phyloP scores from a whole-genome alignment of 31 red algal genomes.

The Porphyra umbilicalis region DNA sequence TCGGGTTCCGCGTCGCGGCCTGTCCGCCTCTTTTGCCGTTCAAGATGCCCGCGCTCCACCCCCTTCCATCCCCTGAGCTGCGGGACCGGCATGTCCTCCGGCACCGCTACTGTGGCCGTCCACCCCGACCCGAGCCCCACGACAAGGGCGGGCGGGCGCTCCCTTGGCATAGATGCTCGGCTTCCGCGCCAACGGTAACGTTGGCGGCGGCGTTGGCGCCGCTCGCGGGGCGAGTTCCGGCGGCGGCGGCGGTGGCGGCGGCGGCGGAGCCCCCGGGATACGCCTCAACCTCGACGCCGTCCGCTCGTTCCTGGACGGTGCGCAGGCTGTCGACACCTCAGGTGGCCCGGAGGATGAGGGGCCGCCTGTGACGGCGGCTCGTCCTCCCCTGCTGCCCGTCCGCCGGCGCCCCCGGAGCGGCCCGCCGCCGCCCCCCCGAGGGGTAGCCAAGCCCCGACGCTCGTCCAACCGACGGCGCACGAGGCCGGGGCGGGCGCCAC shows the following conservation, averaged over 20 bases:
- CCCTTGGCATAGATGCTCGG: background rate
- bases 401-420: background rate
- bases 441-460: background rate
- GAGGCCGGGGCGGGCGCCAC: background rate
- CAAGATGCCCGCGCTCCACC: too few relatives aligned
- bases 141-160: too few relatives aligned
- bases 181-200: background rate
- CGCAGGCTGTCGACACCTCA: background rate
- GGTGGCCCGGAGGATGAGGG: background rate
- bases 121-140: too few relatives aligned
- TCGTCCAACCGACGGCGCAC: background rate
- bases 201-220: background rate
- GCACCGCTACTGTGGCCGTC: too few relatives aligned
- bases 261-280: background rate
- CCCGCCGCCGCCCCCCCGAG: background rate
- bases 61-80: too few relatives aligned
- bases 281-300: background rate
- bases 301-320: background rate
- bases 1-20: too few relatives aligned
- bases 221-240: background rate
- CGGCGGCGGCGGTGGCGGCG: background rate
- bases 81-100: too few relatives aligned
- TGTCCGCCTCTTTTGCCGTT: too few relatives aligned
- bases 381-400: background rate
- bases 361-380: background rate